phyloP scores from a whole-genome alignment of 768 basidiomycete species.

The Phaeolepiota aurea region DNA sequence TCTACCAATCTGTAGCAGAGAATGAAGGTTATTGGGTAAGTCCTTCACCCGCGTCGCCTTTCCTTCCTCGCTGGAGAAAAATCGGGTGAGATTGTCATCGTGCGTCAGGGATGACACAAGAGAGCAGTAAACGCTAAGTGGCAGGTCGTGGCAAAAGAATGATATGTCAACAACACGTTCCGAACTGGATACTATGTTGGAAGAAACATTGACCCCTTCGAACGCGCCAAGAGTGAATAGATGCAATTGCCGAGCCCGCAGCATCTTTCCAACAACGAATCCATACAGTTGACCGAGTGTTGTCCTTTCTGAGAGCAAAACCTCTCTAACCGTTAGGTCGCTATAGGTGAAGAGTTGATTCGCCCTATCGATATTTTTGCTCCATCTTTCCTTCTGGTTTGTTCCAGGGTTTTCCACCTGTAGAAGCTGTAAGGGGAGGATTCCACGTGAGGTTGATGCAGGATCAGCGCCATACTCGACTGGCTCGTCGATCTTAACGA shows the following conservation, averaged over 20 bases:
- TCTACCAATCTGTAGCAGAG: slow-evolving; percentile 47
- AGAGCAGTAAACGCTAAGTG: slow-evolving; percentile 57
- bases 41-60: slow-evolving; percentile 40
- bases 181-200: slow-evolving; percentile 40
- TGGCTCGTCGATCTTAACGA: slow-evolving; percentile 45
- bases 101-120: slow-evolving; percentile 49
- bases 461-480: slow-evolving; percentile 46
- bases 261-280: slow-evolving; percentile 57
- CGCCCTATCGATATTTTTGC: slow-evolving; percentile 33
- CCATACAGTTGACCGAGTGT: slow-evolving; percentile 72
- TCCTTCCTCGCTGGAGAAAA: slow-evolving; percentile 41
- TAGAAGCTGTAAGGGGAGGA: slow-evolving; percentile 35
- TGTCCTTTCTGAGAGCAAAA: slow-evolving; percentile 60
- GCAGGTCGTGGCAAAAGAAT: slow-evolving; percentile 56
- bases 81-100: slow-evolving; percentile 46
- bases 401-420: slow-evolving; percentile 36
- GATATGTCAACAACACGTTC: slow-evolving; percentile 51
- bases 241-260: slow-evolving; percentile 60
- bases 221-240: slow-evolving; percentile 42
- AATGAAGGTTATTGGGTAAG: slow-evolving; percentile 41
- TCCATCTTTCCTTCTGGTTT: slow-evolving; percentile 34
- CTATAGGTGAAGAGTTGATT: slow-evolving; percentile 47
- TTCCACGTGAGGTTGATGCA: slow-evolving; percentile 17
- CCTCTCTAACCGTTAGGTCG: slow-evolving; percentile 46
- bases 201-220: slow-evolving; percentile 25